Conservation (phyloP, 495 filamentous ascomycete genomes). For the Talaromyces proteolyticus region DNA sequence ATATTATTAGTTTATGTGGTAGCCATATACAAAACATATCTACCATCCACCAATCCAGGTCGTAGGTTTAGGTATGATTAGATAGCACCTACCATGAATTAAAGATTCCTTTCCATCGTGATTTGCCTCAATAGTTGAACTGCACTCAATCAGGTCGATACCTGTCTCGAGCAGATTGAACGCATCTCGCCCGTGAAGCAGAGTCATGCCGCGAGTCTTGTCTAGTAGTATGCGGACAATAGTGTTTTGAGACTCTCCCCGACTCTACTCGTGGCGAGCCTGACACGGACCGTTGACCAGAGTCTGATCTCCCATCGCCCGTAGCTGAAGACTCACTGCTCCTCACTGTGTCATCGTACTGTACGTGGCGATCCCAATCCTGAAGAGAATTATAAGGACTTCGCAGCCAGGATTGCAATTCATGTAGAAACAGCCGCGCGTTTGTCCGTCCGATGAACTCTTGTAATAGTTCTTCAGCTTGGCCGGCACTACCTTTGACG, state of each 20-base stretch:
- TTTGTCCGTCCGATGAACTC: slow-evolving; percentile 81
- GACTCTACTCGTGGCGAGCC: slow-evolving; percentile 9
- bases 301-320: slow-evolving; percentile 11
- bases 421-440: slow-evolving; percentile 76
- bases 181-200: slow-evolving; percentile 16
- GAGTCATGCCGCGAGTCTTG: slow-evolving; percentile 10
- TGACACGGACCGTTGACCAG: slow-evolving; percentile 13
- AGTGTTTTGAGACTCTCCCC: slow-evolving; percentile 21
- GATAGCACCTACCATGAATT: too few relatives aligned
- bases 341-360: slow-evolving; percentile 46
- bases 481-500: slow-evolving; percentile 75
- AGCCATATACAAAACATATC: neutral
- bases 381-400: slow-evolving; percentile 65
- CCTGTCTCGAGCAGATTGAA: slow-evolving; percentile 27
- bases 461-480: slow-evolving; percentile 81
- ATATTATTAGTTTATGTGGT: too few relatives aligned
- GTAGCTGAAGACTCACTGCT: neutral
- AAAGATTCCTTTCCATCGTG: too few relatives aligned
- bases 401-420: slow-evolving; percentile 72
- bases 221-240: slow-evolving; percentile 1
- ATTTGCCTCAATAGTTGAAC: too few relatives aligned
- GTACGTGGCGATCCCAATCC: slow-evolving; percentile 78
- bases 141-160: slow-evolving; percentile 33
- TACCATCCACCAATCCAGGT: neutral
- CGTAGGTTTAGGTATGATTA: too few relatives aligned